A percentile compares a stretch with the other conserved stretches of the same genome.
Evolutionary conservation across 2,329 filamentous ascomycete species (phyloP).

Genomic region (Pyricularia sp.): DNA sequence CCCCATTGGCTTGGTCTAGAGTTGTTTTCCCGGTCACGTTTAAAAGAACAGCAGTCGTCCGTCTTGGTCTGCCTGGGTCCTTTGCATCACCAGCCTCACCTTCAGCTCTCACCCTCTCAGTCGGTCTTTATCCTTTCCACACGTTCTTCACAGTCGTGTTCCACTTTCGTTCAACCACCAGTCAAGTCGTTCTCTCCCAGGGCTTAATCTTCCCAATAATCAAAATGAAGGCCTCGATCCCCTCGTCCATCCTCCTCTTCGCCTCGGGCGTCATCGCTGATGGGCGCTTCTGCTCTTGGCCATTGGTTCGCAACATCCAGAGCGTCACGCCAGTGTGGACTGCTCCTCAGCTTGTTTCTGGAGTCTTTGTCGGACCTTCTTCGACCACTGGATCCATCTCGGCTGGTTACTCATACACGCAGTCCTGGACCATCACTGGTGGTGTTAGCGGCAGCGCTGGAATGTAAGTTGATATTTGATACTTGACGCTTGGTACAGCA

Average conservation of each 20-base stretch:
- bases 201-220: background rate
- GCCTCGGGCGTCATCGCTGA: background rate
- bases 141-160: background rate
- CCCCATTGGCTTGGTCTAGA: background rate
- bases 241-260: background rate
- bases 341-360: background rate
- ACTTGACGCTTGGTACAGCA: no score
- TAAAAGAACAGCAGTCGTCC: background rate
- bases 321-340: background rate
- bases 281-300: conserved; percentile 2
- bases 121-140: background rate
- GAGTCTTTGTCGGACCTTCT: conserved; percentile 1
- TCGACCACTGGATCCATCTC: background rate
- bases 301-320: background rate
- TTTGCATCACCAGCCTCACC: background rate
- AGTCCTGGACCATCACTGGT: conserved; percentile 1
- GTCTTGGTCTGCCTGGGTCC: background rate
- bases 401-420: background rate
- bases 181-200: background rate
- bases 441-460: background rate
- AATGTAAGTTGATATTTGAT: background rate
- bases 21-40: background rate
- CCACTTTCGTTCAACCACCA: background rate
- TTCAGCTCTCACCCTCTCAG: background rate
- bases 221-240: background rate